Percentiles rank a stretch among this genome's conserved stretches.
Evolutionary conservation across 805 yeast species (phyloP).

Genomic region (Candida lessepsii): DNA sequence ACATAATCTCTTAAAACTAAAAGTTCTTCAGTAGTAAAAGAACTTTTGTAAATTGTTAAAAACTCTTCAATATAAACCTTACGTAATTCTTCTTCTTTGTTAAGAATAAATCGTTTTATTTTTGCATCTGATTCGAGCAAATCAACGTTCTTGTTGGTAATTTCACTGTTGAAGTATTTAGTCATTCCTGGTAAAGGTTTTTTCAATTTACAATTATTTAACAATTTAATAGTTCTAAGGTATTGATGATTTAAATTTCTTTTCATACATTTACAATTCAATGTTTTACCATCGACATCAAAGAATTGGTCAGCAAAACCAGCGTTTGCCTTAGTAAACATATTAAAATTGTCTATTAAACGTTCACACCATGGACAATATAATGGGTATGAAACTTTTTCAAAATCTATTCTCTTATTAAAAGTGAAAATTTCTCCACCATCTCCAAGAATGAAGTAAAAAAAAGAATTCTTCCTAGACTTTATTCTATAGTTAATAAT

Average conservation of each 20-base stretch:
- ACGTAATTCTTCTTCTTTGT: neutral
- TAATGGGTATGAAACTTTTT: neutral
- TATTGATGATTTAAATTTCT: constrained; percentile 1
- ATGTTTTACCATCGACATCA: too few relatives aligned
- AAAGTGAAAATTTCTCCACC: neutral
- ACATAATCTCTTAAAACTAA: constrained; percentile 2
- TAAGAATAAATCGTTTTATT: neutral
- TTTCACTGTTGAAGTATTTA: constrained; percentile 2
- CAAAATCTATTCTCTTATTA: neutral
- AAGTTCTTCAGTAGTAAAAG: neutral
- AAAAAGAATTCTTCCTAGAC: neutral
- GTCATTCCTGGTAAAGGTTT: constrained; percentile 4
- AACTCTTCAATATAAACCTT: neutral
- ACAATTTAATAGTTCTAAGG: constrained; percentile 1
- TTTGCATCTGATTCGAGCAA: neutral
- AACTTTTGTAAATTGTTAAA: neutral
- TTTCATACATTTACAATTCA: neutral
- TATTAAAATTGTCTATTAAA: too few relatives aligned
- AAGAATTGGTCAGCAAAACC: constrained; percentile 3
- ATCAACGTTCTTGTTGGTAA: neutral
- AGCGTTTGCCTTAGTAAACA: neutral
- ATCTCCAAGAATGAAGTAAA: too few relatives aligned
- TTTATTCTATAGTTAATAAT: too few relatives aligned
- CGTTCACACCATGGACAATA: neutral
- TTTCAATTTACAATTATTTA: neutral